Evolutionary conservation across 768 basidiomycete genomes (phyloP), one percentile per base, ranked within the genome.

Genomic region (Neoboletus subvelutipes): DNA sequence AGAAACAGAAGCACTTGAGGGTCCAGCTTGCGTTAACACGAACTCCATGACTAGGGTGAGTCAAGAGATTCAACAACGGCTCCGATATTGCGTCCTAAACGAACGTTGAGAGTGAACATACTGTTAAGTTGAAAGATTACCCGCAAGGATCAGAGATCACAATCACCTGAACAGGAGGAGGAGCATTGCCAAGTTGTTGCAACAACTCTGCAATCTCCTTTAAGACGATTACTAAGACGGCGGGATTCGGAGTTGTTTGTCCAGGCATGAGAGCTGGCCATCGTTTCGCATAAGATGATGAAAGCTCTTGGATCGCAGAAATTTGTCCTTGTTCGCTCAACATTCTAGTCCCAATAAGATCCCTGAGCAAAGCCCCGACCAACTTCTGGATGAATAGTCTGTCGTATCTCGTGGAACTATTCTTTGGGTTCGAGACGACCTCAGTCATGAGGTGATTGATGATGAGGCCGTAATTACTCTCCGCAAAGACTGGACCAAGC

Each of bases 251-350:
- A 0, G 87, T 82, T 20, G 76, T 75, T 61, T 92, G 87, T 8
- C 92, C 92, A 11, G 93, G 93, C 82, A 98, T 86, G 73, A 96
- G 83, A 0, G 92, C 88, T 1, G 94, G 94, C 93, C 94, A 98
- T 51, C 92, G 82, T 71, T 90, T 93, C 57, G 97, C 76, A 69
- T 93, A 97, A 5, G 81, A 77, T 36, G 79, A 86, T 0, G 91
- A 86, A 41, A 97, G 76, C 62, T 97, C 95, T 64, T 90, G 86
- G 34, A 97, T 90, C 2, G 95, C 95, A 28, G 79, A 77, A 45
- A 98, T 95, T 72, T 98, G 96, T 0, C 90, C 95, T 67, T 94
- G 92, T 66, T 99, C 96, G 57, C 90, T 90, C 60, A 98, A 74
- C 81, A 97, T 87, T 57, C 95, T 77, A 2, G 90, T 85, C 2